These are phyloP conservation scores for Lecanicillium sp. DNA, from an alignment of 2,329 filamentous ascomycete genomes.

Conservation along the genomic window DNA sequence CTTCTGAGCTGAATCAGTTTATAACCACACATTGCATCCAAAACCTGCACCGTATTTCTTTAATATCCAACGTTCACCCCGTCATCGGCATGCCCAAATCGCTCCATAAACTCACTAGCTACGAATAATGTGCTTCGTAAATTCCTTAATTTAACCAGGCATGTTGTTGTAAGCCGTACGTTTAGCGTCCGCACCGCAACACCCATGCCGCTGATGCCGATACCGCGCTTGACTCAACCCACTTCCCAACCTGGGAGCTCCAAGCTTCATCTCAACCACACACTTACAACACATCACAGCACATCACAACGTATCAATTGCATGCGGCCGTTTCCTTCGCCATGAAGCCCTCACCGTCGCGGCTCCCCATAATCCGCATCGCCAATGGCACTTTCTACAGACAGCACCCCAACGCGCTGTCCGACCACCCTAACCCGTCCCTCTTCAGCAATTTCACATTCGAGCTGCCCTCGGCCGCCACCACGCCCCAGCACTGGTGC, in stretches of 20 bases:
- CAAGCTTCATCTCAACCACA: background rate
- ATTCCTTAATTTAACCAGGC: background rate
- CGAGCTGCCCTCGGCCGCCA: slow-evolving; percentile 53
- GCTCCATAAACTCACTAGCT: too few relatives aligned
- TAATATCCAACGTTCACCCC: too few relatives aligned
- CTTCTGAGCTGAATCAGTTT: too few relatives aligned
- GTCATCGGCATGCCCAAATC: too few relatives aligned
- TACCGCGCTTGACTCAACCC: slow-evolving; percentile 1
- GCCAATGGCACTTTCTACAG: slow-evolving; percentile 78
- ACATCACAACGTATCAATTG: slow-evolving; percentile 15
- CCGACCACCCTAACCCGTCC: slow-evolving; percentile 55
- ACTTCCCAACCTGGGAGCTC: background rate
- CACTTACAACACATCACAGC: background rate
- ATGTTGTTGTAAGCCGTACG: too few relatives aligned
- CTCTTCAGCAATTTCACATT: slow-evolving; percentile 70
- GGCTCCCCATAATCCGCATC: slow-evolving; percentile 62
- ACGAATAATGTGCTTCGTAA: background rate
- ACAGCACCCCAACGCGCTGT: slow-evolving; percentile 55
- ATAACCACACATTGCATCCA: too few relatives aligned
- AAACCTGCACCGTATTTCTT: too few relatives aligned
- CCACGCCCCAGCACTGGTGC: slow-evolving; percentile 64
- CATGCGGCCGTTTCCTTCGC: slow-evolving; percentile 22
- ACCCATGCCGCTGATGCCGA: too few relatives aligned
- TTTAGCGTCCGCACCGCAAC: too few relatives aligned
- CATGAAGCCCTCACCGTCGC: slow-evolving; percentile 32